Evolutionary conservation across 1,139 yeast genomes (phyloP), one percentile per base, ranked within the genome.

Genomic region (Zygosaccharomyces sapae): DNA sequence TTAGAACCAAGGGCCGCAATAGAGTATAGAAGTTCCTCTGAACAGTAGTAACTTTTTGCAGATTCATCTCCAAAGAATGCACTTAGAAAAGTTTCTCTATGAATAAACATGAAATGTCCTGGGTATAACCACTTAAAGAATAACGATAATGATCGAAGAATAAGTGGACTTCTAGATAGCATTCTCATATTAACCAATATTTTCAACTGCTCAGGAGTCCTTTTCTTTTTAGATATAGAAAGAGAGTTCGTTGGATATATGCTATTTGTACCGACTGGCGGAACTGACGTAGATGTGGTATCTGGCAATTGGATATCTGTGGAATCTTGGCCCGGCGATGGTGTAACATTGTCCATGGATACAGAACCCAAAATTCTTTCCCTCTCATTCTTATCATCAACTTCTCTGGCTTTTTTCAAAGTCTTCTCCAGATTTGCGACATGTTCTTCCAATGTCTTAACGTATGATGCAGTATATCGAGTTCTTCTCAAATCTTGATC

Each of bases 81-180:
- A 47, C 70, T 71, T 45, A 80, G 61, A 55, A 80, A 80, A 0
- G 83, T 78, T 57, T 80, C 86, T 49, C 86, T 62, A 55, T 78
- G 80, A 20, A 80, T 73, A 56, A 79, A 80, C 74, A 77, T 73
- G 57, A 76, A 77, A 55, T 77, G 77, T 53, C 77, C 82, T 2
- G 85, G 84, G 52, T 80, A 80, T 54, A 77, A 76, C 83, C 84
- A 79, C 35, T 76, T 75, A 61, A 80, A 80, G 58, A 80, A 80
- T 12, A 75, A 60, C 46, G 77, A 74, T 34, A 80, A 44, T 2
- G 65, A 58, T 22, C 54, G 51, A 55, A 61, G 76, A 70, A 49
- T 73, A 67, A 46, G 72, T 59, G 50, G 79, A 18, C 70, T 45
- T 68, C 77, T 25, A 49, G 75, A 76, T 5, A 79, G 73, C 47